phyloP scores from a whole-genome alignment of 148 eudicot genomes.

The Bassia scoparia region DNA sequence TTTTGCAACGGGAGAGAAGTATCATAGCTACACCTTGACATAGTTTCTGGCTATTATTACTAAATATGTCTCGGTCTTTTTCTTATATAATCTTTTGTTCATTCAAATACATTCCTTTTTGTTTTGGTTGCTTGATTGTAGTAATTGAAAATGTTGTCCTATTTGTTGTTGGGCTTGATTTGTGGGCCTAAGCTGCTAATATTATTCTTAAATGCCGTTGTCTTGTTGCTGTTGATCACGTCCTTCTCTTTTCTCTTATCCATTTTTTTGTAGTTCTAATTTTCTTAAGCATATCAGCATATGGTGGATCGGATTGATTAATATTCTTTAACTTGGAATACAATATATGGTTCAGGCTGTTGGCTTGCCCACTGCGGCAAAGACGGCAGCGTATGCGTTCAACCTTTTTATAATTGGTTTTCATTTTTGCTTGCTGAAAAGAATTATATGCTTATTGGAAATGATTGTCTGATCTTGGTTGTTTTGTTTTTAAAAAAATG shows the following conservation, averaged over 20 bases:
- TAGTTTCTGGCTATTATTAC: no score
- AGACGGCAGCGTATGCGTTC: slow-evolving; percentile 65
- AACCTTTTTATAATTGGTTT: neutral
- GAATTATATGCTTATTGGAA: neutral
- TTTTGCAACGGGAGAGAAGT: no score
- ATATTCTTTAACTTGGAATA: slow-evolving; percentile 14
- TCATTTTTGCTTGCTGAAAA: neutral
- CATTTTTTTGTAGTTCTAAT: neutral
- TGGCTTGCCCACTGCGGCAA: slow-evolving; percentile 69
- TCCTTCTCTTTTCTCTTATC: neutral
- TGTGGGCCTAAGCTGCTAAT: neutral
- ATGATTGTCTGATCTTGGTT: slow-evolving; percentile 2
- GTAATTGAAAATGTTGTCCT: neutral
- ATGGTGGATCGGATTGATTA: neutral
- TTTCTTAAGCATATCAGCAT: neutral
- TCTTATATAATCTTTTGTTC: neutral
- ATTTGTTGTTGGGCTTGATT: neutral
- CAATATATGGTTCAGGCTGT: slow-evolving; percentile 52
- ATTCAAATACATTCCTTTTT: no score
- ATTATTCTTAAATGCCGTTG: neutral
- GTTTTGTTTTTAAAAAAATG: neutral
- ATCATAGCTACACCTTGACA: no score
- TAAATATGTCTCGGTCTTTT: no score
- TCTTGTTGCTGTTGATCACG: neutral
- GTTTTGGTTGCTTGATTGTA: no score